phyloP scores from a whole-genome alignment of 2,329 filamentous ascomycete genomes.

The Ilyonectria robusta region DNA sequence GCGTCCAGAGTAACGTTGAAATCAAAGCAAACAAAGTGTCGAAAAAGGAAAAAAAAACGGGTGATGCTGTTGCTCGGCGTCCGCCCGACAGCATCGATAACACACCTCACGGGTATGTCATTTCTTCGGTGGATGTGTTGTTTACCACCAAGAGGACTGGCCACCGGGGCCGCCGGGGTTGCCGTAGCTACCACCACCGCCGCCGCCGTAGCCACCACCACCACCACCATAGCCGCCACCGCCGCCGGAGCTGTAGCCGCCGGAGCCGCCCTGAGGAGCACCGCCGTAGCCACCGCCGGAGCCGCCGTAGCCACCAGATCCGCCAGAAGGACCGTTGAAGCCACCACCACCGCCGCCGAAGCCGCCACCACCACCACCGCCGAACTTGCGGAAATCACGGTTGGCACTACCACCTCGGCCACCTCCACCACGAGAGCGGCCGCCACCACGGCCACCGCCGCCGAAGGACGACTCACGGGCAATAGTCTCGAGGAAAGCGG shows the following conservation, averaged over 20 bases:
- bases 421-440: conserved; percentile 68
- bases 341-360: conserved; percentile 60
- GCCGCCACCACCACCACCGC: conserved; percentile 66
- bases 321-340: conserved; percentile 58
- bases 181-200: conserved; percentile 68
- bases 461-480: conserved; percentile 93
- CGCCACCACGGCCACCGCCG: conserved; percentile 68
- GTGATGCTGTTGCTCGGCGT: conserved; percentile 34
- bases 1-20: conserved; percentile 48
- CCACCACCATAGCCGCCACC: conserved; percentile 60
- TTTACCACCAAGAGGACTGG: conserved; percentile 80
- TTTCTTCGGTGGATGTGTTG: conserved; percentile 30
- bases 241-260: conserved; percentile 61
- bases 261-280: conserved; percentile 53
- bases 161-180: conserved; percentile 80
- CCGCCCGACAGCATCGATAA: conserved; percentile 39
- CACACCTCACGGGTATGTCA: conserved; percentile 35
- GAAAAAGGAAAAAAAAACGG: conserved; percentile 43
- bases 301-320: conserved; percentile 57
- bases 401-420: conserved; percentile 80
- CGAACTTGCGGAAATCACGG: conserved; percentile 91
- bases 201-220: conserved; percentile 76
- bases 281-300: conserved; percentile 48
- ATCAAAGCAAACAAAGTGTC: conserved; percentile 44
- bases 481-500: conserved; percentile 95